Evolutionary conservation across 495 filamentous ascomycete species (phyloP), one percentile per base, ranked within the genome.

Genomic region (Chaetomium fimeti): DNA sequence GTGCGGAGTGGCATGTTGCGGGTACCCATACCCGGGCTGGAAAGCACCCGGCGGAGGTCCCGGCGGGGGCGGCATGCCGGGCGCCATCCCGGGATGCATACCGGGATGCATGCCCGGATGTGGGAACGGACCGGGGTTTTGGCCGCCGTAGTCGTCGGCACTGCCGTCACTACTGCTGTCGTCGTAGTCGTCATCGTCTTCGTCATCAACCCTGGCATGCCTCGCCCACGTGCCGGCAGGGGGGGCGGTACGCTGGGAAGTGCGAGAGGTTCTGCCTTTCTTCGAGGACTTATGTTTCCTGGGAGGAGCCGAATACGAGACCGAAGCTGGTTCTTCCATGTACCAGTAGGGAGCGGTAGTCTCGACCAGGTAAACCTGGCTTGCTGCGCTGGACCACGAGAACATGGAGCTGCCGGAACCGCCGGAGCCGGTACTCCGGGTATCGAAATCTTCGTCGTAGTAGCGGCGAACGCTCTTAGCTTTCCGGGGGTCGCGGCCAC

Each of bases 381-480:
- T 59, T 13, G 57, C 52, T 27, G 24, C 20, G 61, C 62, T 68
- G 22, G 45, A 40, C 67, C 69, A 64, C 18, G 66, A 72, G 6
- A 60, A 70, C 9, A 43, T 32, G 20, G 61, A 65, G 52, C 55
- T 52, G 40, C 58, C 20, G n/a, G 68, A 64, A 38, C 55, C 56
- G 47, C 58, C 20, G n/a, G 68, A 64, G 38, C 57, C 49, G 22
- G 63, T 66, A 64, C 71, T 75, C 22, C 38, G 40, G 2, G 65
- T 47, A 28, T 75, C 71, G 16, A 56, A 65, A 20, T 67, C 63
- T 16, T 64, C 61, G 36, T 68, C 62, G 54, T 62, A 45, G 48
- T 71, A 70, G 32, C 69, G 66, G 18, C 69, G 64, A 29, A 74
- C 45, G 47, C 38, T 62, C 54, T 68, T 72, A 22, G 69, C 68